A percentile compares a stretch with the other conserved stretches of the same genome.
Evolutionary conservation across 2,329 filamentous ascomycete genomes (phyloP).

Genomic region (Alternaria brassicae): DNA sequence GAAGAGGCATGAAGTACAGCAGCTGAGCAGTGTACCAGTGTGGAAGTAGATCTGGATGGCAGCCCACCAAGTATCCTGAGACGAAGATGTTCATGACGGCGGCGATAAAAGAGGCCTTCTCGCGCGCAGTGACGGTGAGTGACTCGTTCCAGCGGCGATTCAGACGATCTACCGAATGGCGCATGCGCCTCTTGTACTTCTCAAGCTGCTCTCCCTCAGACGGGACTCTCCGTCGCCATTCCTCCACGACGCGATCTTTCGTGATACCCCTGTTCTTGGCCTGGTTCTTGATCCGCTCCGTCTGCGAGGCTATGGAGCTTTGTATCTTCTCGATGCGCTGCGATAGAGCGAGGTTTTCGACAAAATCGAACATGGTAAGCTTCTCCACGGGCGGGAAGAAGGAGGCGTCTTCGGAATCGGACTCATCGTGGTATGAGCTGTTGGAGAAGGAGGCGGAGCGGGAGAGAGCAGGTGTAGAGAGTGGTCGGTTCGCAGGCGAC

Average conservation of each 20-base stretch:
- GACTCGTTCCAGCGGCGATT: slow-evolving; percentile 87
- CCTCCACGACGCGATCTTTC: slow-evolving; percentile 88
- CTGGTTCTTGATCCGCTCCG: slow-evolving; percentile 82
- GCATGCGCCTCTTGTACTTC: slow-evolving; percentile 88
- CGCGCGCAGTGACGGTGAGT: slow-evolving; percentile 83
- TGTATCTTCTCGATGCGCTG: slow-evolving; percentile 92
- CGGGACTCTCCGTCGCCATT: slow-evolving; percentile 86
- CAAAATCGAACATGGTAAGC: slow-evolving; percentile 87
- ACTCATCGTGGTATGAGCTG: slow-evolving; percentile 84
- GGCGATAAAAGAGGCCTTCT: slow-evolving; percentile 95
- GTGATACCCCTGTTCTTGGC: slow-evolving; percentile 80
- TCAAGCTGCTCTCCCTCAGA: slow-evolving; percentile 91
- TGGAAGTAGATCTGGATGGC: slow-evolving; percentile 83
- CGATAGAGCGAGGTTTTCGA: slow-evolving; percentile 89
- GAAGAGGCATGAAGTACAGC: slow-evolving; percentile 95
- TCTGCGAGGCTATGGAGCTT: slow-evolving; percentile 80
- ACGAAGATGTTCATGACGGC: slow-evolving; percentile 98
- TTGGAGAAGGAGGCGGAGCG: slow-evolving; percentile 83
- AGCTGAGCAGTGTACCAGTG: slow-evolving; percentile 90
- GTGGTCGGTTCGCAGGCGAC: slow-evolving; percentile 52
- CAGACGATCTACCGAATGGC: slow-evolving; percentile 84
- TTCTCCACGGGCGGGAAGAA: slow-evolving; percentile 84
- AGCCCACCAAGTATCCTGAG: slow-evolving; percentile 91
- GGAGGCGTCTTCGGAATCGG: slow-evolving; percentile 71
- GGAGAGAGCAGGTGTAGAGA: slow-evolving; percentile 66